Evolutionary conservation across 495 filamentous ascomycete species (phyloP), one percentile per base, ranked within the genome.

Genomic region (Cercophora scortea): DNA sequence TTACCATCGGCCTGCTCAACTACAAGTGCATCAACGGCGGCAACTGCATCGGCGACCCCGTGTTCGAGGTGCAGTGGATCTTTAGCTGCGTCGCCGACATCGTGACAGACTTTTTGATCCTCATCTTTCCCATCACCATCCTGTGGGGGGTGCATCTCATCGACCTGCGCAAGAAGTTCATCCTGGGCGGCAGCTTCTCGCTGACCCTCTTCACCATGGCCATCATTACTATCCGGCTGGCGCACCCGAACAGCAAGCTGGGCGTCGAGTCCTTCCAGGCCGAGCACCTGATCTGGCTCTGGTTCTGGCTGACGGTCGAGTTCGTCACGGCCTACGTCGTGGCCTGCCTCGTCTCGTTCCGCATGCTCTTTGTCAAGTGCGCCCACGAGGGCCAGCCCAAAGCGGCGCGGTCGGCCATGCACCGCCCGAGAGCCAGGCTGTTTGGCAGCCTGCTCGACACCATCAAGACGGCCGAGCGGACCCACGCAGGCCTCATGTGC

Each of bases 171-270:
- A 49, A 63, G 50, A 68, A 66, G 44, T 6, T 65, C 8, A 15
- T 61, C 6, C 55, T 68, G 4, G 40, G 49, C n/a, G 48, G 35
- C 32, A 62, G 60, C n/a, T 65, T 69, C 47, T 58, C 47, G 25
- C 58, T 66, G 8, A 50, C 56, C 7, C 17, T 42, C 8, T 45
- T 62, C 42, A 69, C 64, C 38, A 58, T 66, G 32, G 54, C 57
- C 32, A 47, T 67, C 3, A 59, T 61, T 5, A 25, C 5, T 5
- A 25, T 25, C 25, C 25, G 25, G 25, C 25, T 25, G 25, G 25
- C 25, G 2, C 25, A 25, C 25, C 25, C 25, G 2, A 25, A 25
- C 25, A 25, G 25, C 25, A 2, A 16, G 51, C 63, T 8, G 53
- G 66, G 9, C 52, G 52, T 0, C 51, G 51, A 17, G 43, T 54